Base-by-base conservation (phyloP, 225 moss, liverwort and hornwort species). In the Sphagnum contortum region DNA sequence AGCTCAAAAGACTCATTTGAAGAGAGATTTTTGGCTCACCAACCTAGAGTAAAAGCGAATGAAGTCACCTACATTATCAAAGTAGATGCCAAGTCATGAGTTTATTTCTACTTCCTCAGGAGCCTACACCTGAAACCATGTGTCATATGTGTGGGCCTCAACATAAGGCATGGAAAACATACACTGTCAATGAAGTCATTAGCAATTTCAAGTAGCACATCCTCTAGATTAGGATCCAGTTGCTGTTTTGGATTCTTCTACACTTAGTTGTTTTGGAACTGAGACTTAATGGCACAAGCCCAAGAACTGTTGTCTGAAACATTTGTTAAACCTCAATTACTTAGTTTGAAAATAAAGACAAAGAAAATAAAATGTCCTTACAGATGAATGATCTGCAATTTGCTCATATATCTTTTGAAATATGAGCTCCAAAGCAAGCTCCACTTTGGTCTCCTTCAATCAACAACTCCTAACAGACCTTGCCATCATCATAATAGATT, bases 171-270 rank as follows among this genome's bases (percentile, higher is more conserved):
- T 49, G 49, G 50, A 65, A 29, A 9, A 61, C 60, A 7, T 79
- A 84, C 98, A 54, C 80, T 89, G 61, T 98, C 93, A 48, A 98
- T 88, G 73, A 98, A 98, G 51, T 93, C 90, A 52, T 98, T 93
- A 12, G 90, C 98, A 54, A 98, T 84, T 67, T 98, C 98, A 60
- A 89, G 72, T 64, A 98, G 68, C 49, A 93, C 90, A 68, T 98
- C 98, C 66, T 87, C 98, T 57, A 93, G 93, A 49, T 98, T 93
- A 44, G 85, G 89, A 69, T 98, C 98, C 57, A 98, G 79, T 68
- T 82, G 83, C 68, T 91, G 91, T 55, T 72, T 72, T 46, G 93
- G 89, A 74, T 98, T 93, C 2, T 93, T 81, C 89, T 98, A 89
- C 50, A 62, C 29, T 29, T 29, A 29, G 29, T 29, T 29, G 29